Percentiles rank a stretch among this genome's conserved stretches.
Conservation (phyloP, 768 basidiomycete species). For the Lentinula sp. region DNA sequence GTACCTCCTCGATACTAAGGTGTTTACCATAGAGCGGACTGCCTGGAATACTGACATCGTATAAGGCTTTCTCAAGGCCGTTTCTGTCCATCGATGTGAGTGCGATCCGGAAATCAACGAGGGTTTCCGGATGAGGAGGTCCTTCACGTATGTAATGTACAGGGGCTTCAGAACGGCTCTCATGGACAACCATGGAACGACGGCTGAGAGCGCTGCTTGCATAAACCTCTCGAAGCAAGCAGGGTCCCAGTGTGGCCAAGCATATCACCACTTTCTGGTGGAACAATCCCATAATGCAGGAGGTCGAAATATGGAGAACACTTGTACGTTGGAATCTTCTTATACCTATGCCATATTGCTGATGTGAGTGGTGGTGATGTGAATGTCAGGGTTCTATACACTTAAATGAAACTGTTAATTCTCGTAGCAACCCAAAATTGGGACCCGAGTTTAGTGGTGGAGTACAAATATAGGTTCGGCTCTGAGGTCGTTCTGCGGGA, state of each 20-base stretch:
- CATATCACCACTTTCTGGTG: background rate
- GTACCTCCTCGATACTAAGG: conserved; percentile 23
- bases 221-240: background rate
- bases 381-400: too few relatives aligned
- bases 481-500: too few relatives aligned
- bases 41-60: conserved; percentile 23
- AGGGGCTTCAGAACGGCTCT: conserved; percentile 13
- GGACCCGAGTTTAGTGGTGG: too few relatives aligned
- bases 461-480: too few relatives aligned
- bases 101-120: conserved; percentile 24
- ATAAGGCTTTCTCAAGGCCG: conserved; percentile 22
- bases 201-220: conserved; percentile 15
- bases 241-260: background rate
- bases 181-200: conserved; percentile 11
- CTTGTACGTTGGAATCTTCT: background rate
- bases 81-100: conserved; percentile 19
- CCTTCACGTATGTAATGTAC: conserved; percentile 15
- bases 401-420: too few relatives aligned
- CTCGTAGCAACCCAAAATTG: too few relatives aligned
- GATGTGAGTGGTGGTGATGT: too few relatives aligned
- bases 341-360: too few relatives aligned
- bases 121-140: conserved; percentile 12
- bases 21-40: conserved; percentile 21
- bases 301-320: background rate
- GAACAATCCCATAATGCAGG: background rate